Evolutionary conservation across 176 grass and related monocot species (phyloP), one percentile per base, ranked within the genome.

Genomic region (Juncus effusus): DNA sequence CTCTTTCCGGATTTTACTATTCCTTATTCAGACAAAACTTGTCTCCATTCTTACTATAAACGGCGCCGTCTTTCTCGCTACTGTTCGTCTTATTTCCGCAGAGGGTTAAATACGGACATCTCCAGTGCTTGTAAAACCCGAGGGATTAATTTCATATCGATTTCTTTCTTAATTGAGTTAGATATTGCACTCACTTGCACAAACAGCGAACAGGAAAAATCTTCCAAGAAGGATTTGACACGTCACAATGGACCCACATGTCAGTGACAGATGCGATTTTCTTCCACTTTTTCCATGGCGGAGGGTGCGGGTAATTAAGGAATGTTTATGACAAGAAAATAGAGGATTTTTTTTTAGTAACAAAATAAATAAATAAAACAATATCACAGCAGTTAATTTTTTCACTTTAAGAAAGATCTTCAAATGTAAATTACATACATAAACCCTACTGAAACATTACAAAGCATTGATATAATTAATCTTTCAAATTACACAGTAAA

Each of bases 11-110:
- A 7, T 12, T 72, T 72, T 59, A 16, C 54, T 71, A 56, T 71
- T 42, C 64, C 51, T 68, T 38, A 51, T 38, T 52, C 5, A 68
- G 64, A 14, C 47, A 13, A 6, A 28, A 13, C 13, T 55, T 14
- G 50, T 38, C 65, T 69, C 49, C 36, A 28, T 69, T 71, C 14
- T 42, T 70, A 56, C 54, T 72, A 36, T 35, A 59, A 56, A 70
- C 53, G 54, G 54, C 28, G 68, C 54, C 36, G 44, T 9, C 44
- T 47, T 47, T 47, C 44, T 6, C 44, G 6, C 4, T 47, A 47
- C 19, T 69, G 13, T 69, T 69, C 56, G 51, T 70, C 52, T 49
- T 28, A 70, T 70, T 70, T 70, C 66, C 55, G 3, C 4, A 59
- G 42, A 57, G 38, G 38, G 52, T 35, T 10, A 51, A 40, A 10